Conservation (phyloP, 768 basidiomycete species). For the Inosperma sp. region DNA sequence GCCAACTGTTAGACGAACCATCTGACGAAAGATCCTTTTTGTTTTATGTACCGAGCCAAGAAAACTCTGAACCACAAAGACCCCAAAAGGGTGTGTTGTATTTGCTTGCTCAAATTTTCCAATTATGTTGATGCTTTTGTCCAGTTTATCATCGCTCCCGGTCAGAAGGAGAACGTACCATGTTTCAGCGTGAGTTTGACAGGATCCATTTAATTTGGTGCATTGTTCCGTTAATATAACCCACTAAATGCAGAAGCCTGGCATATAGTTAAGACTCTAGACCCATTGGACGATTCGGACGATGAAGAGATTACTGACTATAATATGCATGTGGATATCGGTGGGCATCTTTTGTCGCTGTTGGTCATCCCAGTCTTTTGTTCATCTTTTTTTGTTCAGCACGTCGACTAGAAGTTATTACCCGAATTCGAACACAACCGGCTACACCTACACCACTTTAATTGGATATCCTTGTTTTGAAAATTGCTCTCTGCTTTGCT, state of each 20-base stretch:
- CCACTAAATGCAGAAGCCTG: constrained; percentile 56
- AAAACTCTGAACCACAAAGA: constrained; percentile 25
- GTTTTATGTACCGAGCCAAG: constrained; percentile 45
- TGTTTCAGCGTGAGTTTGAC: constrained; percentile 42
- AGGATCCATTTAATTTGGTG: constrained; percentile 1
- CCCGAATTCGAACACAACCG: constrained; percentile 47
- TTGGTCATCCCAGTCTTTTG: background rate
- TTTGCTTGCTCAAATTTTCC: background rate
- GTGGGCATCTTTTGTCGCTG: constrained; percentile 35
- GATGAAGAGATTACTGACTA: constrained; percentile 60
- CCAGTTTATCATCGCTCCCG: constrained; percentile 10
- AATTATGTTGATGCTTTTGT: background rate
- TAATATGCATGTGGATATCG: constrained; percentile 58
- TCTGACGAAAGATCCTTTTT: constrained; percentile 45
- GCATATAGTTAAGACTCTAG: constrained; percentile 56
- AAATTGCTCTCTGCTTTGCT: background rate
- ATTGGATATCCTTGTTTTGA: no score
- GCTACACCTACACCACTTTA: constrained; percentile 35
- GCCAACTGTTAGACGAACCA: constrained; percentile 38
- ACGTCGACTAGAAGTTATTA: constrained; percentile 49
- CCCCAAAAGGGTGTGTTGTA: constrained; percentile 1
- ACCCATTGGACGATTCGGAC: constrained; percentile 70
- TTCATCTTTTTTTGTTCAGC: constrained; percentile 27
- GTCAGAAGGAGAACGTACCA: constrained; percentile 32
- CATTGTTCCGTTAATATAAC: constrained; percentile 10